Conservation (phyloP, 768 basidiomycete species). For the Podaxis sp. region DNA sequence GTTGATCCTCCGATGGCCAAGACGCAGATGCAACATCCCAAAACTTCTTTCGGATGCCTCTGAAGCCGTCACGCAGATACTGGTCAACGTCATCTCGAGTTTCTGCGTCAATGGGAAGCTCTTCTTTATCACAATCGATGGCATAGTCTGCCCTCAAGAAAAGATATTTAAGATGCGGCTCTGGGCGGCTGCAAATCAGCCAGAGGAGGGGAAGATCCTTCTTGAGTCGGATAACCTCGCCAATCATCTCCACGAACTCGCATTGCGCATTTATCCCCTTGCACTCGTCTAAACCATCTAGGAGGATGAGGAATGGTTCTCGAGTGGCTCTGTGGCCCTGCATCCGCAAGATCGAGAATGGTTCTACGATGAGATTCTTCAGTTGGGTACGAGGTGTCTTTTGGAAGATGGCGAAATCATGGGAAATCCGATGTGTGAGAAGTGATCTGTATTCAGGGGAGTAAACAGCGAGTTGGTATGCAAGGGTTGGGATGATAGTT, state of each 20-base stretch:
- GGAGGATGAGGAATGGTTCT: neutral
- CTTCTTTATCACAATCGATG: neutral
- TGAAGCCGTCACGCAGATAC: neutral
- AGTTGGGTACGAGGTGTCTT: no score
- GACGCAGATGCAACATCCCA: no score
- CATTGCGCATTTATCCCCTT: neutral
- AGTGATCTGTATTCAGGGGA: no score
- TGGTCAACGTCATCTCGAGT: neutral
- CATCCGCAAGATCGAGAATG: no score
- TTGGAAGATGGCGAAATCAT: no score
- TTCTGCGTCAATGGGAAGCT: neutral
- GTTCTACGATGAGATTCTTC: no score
- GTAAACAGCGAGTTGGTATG: no score
- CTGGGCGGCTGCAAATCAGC: neutral
- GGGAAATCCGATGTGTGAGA: no score
- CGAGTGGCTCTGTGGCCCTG: no score
- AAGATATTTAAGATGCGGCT: neutral
- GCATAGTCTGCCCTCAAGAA: no score
- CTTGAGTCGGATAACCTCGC: neutral
- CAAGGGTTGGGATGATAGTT: no score
- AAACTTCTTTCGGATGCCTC: neutral
- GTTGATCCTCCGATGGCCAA: neutral
- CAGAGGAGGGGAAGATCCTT: neutral
- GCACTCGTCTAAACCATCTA: constrained; percentile 5
- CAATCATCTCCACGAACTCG: neutral